phyloP scores from a whole-genome alignment of 176 grass and related monocot species.

The Bromus sterilis region DNA sequence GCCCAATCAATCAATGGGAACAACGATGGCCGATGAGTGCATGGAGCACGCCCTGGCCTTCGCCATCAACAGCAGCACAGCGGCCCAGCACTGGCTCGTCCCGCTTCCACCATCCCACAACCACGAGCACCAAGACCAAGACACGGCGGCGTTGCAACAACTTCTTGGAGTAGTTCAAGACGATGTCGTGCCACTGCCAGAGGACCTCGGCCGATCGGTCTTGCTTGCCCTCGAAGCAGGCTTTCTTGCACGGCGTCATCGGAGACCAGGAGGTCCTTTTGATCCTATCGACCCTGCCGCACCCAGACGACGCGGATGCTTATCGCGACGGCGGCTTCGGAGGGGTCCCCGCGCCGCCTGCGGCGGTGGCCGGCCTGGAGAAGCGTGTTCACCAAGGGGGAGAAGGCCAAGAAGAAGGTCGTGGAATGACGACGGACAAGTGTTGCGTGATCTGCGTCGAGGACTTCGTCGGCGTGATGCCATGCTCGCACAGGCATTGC shows the following conservation, averaged over 20 bases:
- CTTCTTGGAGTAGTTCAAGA: not conserved
- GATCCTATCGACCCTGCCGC: not conserved
- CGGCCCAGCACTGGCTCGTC: not conserved
- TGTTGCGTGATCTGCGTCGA: constrained; percentile 10
- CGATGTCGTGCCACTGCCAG: not conserved
- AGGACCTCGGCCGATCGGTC: not conserved
- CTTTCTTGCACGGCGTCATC: not conserved
- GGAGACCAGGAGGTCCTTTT: not conserved
- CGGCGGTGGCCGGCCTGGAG: not conserved
- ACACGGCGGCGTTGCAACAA: not conserved
- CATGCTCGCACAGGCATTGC: not conserved
- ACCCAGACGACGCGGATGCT: no score
- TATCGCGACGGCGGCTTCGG: not conserved
- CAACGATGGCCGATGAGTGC: not conserved
- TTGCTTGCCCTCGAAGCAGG: not conserved
- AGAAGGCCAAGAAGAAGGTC: not conserved
- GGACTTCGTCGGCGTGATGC: not conserved
- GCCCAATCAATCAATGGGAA: no score
- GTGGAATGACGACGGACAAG: not conserved
- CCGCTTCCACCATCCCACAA: not conserved
- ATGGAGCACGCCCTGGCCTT: not conserved
- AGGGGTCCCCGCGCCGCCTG: not conserved
- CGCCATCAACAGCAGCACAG: not conserved
- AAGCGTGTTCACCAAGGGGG: not conserved
- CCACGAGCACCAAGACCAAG: not conserved